Percentiles rank a stretch among this genome's conserved stretches.
Conservation (phyloP, 768 basidiomycete genomes). For the Cyclocybe aegerita region DNA sequence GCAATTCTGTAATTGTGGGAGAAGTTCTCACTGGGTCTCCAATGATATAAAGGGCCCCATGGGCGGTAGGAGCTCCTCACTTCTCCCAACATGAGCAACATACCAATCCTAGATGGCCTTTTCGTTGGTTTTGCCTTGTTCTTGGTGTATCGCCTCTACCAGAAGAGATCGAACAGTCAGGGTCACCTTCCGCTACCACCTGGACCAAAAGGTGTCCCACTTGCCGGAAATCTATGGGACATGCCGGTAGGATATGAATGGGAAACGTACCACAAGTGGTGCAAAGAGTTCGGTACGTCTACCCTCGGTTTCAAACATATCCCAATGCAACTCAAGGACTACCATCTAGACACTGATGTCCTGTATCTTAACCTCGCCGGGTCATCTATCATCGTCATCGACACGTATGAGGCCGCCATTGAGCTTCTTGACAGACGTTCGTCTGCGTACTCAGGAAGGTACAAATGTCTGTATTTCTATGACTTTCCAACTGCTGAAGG, state of each 20-base stretch:
- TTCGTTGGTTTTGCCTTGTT: no score
- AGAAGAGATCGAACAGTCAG: neutral
- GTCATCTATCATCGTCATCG: constrained; percentile 26
- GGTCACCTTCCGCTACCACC: constrained; percentile 28
- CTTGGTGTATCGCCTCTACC: no score
- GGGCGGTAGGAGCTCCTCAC: no score
- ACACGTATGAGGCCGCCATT: constrained; percentile 32
- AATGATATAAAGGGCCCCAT: no score
- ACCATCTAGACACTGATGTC: constrained; percentile 24
- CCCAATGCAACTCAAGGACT: neutral
- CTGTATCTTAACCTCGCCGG: constrained; percentile 26
- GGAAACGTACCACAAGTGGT: constrained; percentile 36
- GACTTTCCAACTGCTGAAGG: no score
- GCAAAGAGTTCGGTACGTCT: constrained; percentile 27
- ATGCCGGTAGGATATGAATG: constrained; percentile 28
- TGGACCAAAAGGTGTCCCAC: constrained; percentile 33
- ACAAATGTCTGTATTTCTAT: neutral
- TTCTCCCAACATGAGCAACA: no score
- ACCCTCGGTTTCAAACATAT: neutral
- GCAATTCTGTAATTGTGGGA: no score
- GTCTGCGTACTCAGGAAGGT: constrained; percentile 37
- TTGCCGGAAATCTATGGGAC: constrained; percentile 35
- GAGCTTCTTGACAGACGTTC: constrained; percentile 44
- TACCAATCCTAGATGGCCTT: no score
- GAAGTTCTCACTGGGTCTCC: no score